Conservation (phyloP, 768 basidiomycete genomes). For the Rhodotorula diobovata region DNA sequence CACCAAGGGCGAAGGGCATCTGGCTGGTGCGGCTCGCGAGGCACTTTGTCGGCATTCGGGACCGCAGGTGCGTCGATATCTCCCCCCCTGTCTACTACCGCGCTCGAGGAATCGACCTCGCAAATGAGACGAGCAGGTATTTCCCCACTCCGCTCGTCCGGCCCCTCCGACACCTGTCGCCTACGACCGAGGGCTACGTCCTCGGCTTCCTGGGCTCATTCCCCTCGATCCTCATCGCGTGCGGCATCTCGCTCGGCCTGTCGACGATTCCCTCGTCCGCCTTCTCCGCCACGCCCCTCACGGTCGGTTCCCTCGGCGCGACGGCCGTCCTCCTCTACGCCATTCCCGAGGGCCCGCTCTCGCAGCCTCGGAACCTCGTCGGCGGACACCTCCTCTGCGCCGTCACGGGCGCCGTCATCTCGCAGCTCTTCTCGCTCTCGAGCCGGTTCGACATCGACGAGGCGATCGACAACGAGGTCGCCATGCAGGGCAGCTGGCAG, state of each 20-base stretch:
- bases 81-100: accelerated
- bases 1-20: neutral
- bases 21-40: neutral
- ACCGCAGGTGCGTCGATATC: slow-evolving; percentile 8
- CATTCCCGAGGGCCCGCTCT: slow-evolving; percentile 24
- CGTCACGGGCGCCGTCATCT: slow-evolving; percentile 14
- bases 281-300: slow-evolving; percentile 18
- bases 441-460: neutral
- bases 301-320: slow-evolving; percentile 25
- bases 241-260: slow-evolving; percentile 21
- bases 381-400: slow-evolving; percentile 29
- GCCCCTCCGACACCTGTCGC: neutral
- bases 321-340: slow-evolving; percentile 33
- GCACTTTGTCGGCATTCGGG: slow-evolving; percentile 26
- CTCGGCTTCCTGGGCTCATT: slow-evolving; percentile 29
- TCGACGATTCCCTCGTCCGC: neutral
- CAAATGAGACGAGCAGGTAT: neutral
- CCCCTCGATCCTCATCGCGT: slow-evolving; percentile 26
- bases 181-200: slow-evolving; percentile 12
- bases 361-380: slow-evolving; percentile 21
- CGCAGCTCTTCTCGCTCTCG: slow-evolving; percentile 20
- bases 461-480: slow-evolving; percentile 6
- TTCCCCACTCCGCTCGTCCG: slow-evolving; percentile 4
- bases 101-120: neutral
- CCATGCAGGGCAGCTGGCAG: neutral